A percentile compares a stretch with the other conserved stretches of the same genome.
Evolutionary conservation across 306 rosid genomes (phyloP).

Genomic region (Cucumis cinereus): DNA sequence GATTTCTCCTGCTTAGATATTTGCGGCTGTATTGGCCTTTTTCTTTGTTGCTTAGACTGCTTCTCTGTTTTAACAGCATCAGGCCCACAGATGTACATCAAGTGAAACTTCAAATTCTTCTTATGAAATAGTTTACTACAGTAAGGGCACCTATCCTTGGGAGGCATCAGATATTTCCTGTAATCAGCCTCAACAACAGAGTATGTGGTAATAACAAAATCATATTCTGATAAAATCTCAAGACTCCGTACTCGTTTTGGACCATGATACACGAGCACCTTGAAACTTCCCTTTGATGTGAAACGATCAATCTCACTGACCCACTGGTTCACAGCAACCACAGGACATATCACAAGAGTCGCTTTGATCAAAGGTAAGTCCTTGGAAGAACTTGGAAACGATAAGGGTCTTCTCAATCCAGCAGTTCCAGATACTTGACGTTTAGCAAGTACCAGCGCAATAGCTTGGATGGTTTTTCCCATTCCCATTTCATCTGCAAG

Average conservation of each 20-base stretch:
- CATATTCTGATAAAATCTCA: constrained; percentile 39
- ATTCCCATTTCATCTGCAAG: constrained; percentile 99
- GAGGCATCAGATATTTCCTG: constrained; percentile 76
- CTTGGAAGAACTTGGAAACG: constrained; percentile 33
- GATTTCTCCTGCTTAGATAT: constrained; percentile 12
- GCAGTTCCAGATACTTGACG: constrained; percentile 21
- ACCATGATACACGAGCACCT: constrained; percentile 77
- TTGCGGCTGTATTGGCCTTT: constrained; percentile 15
- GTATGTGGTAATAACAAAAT: constrained; percentile 80
- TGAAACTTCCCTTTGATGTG: constrained; percentile 65
- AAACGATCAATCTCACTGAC: constrained; percentile 62
- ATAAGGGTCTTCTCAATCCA: constrained; percentile 24
- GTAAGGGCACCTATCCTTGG: constrained; percentile 50
- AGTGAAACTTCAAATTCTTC: constrained; percentile 28
- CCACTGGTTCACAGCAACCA: constrained; percentile 90
- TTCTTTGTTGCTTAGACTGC: constrained; percentile 72
- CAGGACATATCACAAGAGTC: constrained; percentile 85
- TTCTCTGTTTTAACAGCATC: constrained; percentile 48
- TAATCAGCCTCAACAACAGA: constrained; percentile 71
- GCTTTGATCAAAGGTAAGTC: constrained; percentile 31
- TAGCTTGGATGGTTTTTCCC: constrained; percentile 96
- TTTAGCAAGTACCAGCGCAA: constrained; percentile 82
- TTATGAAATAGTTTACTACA: constrained; percentile 35
- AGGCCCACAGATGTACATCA: constrained; percentile 66
- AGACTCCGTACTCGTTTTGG: constrained; percentile 45